Base-by-base conservation (phyloP, 139 green algal species). In the Haematococcus sp. region DNA sequence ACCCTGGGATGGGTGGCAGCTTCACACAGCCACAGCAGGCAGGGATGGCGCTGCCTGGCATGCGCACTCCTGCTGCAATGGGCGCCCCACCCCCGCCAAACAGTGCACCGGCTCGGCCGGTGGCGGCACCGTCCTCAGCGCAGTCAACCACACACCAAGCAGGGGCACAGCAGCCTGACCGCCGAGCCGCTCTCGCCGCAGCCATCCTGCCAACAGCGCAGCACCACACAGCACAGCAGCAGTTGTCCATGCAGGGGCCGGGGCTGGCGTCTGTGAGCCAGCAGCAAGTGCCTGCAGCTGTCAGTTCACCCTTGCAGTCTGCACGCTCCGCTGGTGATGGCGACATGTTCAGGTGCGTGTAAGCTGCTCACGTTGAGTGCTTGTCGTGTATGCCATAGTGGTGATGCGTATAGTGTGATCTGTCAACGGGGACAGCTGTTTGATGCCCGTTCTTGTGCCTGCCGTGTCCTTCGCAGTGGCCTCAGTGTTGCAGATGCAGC, bases 301-400 rank as follows among this genome's bases (percentile, higher is more conserved):
- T 7, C 54, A 13, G 9, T 27, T 61, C 22, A 4, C 15, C 54
- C 11, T 61, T 27, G 54, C 54, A 61, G 54, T 9, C 54, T 27
- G n/a, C 54, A 7, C 40, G 15, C 54, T 27, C 22, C 9, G 54
- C 4, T 19, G 54, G n/a, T 13, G 22, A 28, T 11, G 23, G 4
- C 17, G 54, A 61, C n/a, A 61, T 61, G 54, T 61, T 61, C 54
- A 61, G 54, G 54, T 61, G 54, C 23, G 54, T 19, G 17, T 61
- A 19, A 19, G 9, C n/a, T 61, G 23, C n/a, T 28, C 22, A 27
- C 9, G 9, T 32, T 32, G n/a, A n/a, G n/a, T n/a, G n/a, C n/a
- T n/a, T n/a, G n/a, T n/a, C n/a, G n/a, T n/a, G n/a, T n/a, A n/a
- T n/a, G n/a, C n/a, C n/a, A n/a, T n/a, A n/a, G n/a, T n/a, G n/a